Conservation (phyloP, 805 yeast genomes). For the Wickerhamomyces alni region DNA sequence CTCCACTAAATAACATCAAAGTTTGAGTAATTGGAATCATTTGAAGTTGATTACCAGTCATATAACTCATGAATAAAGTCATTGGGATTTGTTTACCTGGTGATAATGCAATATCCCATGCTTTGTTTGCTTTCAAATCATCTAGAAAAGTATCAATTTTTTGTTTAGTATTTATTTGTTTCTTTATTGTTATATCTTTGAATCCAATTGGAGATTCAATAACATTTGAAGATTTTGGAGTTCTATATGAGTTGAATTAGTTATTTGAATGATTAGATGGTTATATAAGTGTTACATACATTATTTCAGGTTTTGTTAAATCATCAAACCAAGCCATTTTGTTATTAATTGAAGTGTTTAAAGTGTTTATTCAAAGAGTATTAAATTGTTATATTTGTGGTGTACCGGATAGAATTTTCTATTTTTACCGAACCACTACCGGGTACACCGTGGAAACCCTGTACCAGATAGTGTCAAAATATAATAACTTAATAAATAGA, state of each 20-base stretch:
- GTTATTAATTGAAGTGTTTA: background rate
- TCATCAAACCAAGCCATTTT: background rate
- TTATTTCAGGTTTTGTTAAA: background rate
- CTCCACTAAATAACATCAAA: slow-evolving; percentile 71
- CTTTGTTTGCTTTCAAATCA: slow-evolving; percentile 33
- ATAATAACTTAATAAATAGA: too few species aligned
- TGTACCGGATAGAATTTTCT: too few species aligned
- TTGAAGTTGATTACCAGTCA: slow-evolving; percentile 88
- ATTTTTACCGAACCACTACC: too few species aligned
- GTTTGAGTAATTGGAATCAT: slow-evolving; percentile 90
- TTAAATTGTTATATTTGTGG: too few species aligned
- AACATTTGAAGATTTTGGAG: background rate
- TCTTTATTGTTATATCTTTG: slow-evolving; percentile 1
- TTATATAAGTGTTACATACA: background rate
- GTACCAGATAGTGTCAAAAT: too few species aligned
- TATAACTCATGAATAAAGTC: slow-evolving; percentile 85
- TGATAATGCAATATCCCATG: slow-evolving; percentile 79
- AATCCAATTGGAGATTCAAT: slow-evolving; percentile 10
- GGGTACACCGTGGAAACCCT: too few species aligned
- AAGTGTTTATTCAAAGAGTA: background rate
- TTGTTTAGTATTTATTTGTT: background rate
- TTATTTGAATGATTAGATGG: background rate
- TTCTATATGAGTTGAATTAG: too few species aligned
- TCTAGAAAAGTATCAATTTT: background rate
- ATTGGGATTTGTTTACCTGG: slow-evolving; percentile 88